Conservation (phyloP, 805 yeast genomes). For the Wickerhamiella vanderwaltii region DNA sequence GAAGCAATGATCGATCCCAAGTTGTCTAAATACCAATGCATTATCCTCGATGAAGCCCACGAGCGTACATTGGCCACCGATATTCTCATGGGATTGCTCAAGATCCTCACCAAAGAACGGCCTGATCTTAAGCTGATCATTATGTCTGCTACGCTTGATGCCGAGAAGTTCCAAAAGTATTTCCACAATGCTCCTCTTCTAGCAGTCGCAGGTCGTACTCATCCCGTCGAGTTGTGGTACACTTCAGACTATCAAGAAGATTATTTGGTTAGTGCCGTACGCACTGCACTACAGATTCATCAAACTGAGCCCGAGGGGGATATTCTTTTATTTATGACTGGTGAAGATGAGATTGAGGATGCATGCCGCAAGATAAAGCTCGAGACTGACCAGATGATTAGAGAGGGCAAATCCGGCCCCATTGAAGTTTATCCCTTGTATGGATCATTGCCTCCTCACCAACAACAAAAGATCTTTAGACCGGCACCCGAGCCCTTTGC, state of each 20-base stretch:
- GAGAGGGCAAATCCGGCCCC: constrained; percentile 89
- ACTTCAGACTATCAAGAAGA: constrained; percentile 96
- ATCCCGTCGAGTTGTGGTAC: constrained; percentile 91
- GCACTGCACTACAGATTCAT: constrained; percentile 48
- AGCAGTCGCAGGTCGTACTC: constrained; percentile 97
- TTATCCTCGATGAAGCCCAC: constrained; percentile 94
- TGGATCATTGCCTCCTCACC: constrained; percentile 93
- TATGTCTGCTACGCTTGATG: constrained; percentile 97
- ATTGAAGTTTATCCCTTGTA: constrained; percentile 81
- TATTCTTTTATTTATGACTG: constrained; percentile 73
- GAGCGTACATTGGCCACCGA: constrained; percentile 96
- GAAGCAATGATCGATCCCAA: constrained; percentile 97
- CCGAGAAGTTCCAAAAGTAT: constrained; percentile 85
- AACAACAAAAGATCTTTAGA: constrained; percentile 86
- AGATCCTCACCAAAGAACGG: constrained; percentile 67
- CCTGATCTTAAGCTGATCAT: constrained; percentile 82
- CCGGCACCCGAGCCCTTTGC: constrained; percentile 69
- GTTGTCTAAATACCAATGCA: constrained; percentile 68
- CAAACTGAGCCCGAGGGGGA: constrained; percentile 85
- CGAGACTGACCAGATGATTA: constrained; percentile 76
- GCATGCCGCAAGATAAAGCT: constrained; percentile 80
- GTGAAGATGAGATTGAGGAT: constrained; percentile 97
- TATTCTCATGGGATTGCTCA: constrained; percentile 87
- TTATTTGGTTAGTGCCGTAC: constrained; percentile 84
- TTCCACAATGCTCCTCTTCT: constrained; percentile 85